Evolutionary conservation across 352 stramenopile genomes (phyloP).

Genomic region (Bremia lactucae): DNA sequence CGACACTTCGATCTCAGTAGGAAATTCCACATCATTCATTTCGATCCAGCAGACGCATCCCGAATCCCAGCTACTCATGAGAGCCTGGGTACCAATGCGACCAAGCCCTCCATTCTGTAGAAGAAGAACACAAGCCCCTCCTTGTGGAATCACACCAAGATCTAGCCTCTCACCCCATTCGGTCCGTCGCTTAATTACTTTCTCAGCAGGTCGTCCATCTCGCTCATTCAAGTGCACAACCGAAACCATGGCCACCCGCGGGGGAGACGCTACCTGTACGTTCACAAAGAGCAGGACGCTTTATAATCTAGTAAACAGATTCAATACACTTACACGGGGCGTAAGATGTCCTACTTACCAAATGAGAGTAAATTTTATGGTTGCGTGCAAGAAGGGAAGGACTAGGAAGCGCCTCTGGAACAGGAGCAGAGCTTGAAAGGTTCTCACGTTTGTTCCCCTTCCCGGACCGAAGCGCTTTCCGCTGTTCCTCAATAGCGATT

Average conservation of each 20-base stretch:
- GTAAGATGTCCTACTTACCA: conserved; percentile 54
- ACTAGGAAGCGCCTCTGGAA: conserved; percentile 43
- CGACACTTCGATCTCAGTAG: conserved; percentile 71
- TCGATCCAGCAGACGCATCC: conserved; percentile 69
- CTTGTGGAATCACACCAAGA: conserved; percentile 66
- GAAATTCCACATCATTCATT: conserved; percentile 43
- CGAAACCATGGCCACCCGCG: conserved; percentile 63
- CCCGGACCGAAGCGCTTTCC: conserved; percentile 50
- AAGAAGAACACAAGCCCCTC: conserved; percentile 69
- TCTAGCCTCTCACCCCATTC: conserved; percentile 57
- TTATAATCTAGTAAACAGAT: conserved; percentile 48
- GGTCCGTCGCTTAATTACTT: conserved; percentile 63
- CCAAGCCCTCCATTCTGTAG: conserved; percentile 60
- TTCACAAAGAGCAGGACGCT: conserved; percentile 54
- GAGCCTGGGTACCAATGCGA: conserved; percentile 67
- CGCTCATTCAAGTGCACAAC: conserved; percentile 54
- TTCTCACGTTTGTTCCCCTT: conserved; percentile 47
- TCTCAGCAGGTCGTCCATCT: conserved; percentile 45
- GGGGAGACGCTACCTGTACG: conserved; percentile 55
- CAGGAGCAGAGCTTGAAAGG: conserved; percentile 10
- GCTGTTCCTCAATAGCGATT: conserved; percentile 74
- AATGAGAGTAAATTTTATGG: conserved; percentile 70
- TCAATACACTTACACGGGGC: conserved; percentile 9
- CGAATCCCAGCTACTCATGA: conserved; percentile 82
- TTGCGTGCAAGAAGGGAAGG: conserved; percentile 58